Evolutionary conservation across 148 eudicot species (phyloP), one percentile per base, ranked within the genome.

Genomic region (Silene uniflora): DNA sequence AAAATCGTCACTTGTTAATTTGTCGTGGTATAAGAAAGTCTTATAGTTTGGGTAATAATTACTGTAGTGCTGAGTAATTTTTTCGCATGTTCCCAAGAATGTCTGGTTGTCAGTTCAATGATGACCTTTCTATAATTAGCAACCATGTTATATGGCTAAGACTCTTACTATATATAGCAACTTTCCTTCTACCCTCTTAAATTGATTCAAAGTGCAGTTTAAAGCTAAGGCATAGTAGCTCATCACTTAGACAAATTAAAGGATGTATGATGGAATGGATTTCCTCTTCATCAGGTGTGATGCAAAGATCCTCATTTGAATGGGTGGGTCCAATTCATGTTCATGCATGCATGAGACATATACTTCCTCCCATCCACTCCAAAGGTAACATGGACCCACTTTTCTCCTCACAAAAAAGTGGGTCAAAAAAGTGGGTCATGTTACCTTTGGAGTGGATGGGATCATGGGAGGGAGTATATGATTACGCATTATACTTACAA

Each of bases 51-150:
- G 10, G 14, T 52, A 56, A 72, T 59, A 27, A 72, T 68, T 39
- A n/a, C 3, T 72, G 29, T 39, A n/a, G 1, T 72, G 29, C 4
- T 29, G 14, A 72, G 44, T 75, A 24, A 23, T 22, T 61, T 27
- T 55, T 69, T 83, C 82, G 88, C 86, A 77, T 83, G 75, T 87
- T 87, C 90, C 90, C 90, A 76, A 87, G 84, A 75, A 83, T 79
- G 84, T 81, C 62, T 79, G 84, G 79, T 58, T 84, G 86, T 85
- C 89, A 87, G 89, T 87, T 79, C 77, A 73, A 87, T 85, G 83
- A 87, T 87, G 82, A 65, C 74, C 79, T 87, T 85, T 81, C 86
- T 67, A 69, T 58, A 46, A 72, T 75, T 73, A 66, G 9, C 12
- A 74, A 61, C 67, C 77, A 67, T 77, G 71, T 73, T 35, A 77